These are phyloP conservation scores for Cucumis cinereus DNA, from an alignment of 306 rosid genomes.

Conservation along the genomic window DNA sequence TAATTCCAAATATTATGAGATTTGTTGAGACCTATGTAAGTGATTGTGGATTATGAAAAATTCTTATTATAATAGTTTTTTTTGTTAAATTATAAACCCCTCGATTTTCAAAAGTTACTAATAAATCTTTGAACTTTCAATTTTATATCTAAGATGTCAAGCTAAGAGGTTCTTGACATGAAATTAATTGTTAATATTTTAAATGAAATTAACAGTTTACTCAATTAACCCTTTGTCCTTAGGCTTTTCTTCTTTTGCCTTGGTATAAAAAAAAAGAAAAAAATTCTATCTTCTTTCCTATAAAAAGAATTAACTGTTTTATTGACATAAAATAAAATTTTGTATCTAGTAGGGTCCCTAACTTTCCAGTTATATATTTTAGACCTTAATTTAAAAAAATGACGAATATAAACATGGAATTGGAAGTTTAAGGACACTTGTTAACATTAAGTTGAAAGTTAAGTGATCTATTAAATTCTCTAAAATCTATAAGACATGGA, in stretches of 20 bases:
- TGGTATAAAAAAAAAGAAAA: no score
- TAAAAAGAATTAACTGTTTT: no score
- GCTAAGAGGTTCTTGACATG: background rate
- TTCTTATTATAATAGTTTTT: background rate
- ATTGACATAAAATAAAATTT: no score
- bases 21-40: background rate
- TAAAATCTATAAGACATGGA: background rate
- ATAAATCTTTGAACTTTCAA: background rate
- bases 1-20: background rate
- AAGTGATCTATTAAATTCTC: background rate
- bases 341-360: background rate
- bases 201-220: no score
- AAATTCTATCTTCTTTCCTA: no score
- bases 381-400: background rate
- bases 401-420: background rate
- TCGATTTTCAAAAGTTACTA: background rate
- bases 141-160: no score
- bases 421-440: no score
- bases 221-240: no score
- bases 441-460: background rate
- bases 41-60: background rate
- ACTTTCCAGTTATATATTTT: no score
- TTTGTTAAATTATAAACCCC: background rate
- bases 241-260: no score
- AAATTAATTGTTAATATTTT: no score